These are phyloP conservation scores for Samsoniella hepiali DNA, from an alignment of 2,329 filamentous ascomycete genomes.

Conservation along the genomic window DNA sequence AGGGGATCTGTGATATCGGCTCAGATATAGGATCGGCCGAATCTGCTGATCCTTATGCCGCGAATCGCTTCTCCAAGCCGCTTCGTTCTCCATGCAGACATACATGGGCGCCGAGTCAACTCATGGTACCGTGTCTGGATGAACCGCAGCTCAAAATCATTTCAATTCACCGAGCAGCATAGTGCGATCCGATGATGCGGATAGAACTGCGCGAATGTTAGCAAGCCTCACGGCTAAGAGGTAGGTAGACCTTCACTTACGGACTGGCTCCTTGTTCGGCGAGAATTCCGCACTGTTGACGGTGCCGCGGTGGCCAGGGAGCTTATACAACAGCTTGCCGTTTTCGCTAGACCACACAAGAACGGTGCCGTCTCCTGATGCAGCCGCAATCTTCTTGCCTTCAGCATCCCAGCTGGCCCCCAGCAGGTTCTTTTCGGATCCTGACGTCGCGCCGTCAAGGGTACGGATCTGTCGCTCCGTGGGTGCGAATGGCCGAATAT, in stretches of 20 bases:
- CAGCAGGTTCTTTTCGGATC: constrained; percentile 88
- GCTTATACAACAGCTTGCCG: constrained; percentile 90
- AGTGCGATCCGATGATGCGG: constrained; percentile 83
- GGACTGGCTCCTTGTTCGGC: constrained; percentile 77
- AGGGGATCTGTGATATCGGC: background rate
- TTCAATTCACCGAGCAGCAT: constrained; percentile 77
- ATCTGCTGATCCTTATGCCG: background rate
- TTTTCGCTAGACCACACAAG: constrained; percentile 86
- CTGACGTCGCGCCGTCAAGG: constrained; percentile 85
- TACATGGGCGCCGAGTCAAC: background rate
- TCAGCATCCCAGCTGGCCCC: constrained; percentile 85
- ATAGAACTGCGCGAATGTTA: constrained; percentile 64
- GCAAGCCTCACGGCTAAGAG: constrained; percentile 20
- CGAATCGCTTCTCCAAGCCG: background rate
- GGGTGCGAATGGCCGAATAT: constrained; percentile 91
- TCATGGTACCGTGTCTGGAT: background rate
- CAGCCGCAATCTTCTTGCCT: constrained; percentile 83
- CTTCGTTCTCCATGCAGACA: background rate
- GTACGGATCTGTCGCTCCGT: constrained; percentile 80
- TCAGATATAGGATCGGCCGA: background rate
- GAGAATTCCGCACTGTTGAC: constrained; percentile 95
- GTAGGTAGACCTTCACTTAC: constrained; percentile 55
- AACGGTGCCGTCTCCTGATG: constrained; percentile 85
- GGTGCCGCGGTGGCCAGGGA: constrained; percentile 90
- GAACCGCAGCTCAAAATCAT: constrained; percentile 33